phyloP scores from a whole-genome alignment of 176 grass and related monocot species.

The Avena atlantica region DNA sequence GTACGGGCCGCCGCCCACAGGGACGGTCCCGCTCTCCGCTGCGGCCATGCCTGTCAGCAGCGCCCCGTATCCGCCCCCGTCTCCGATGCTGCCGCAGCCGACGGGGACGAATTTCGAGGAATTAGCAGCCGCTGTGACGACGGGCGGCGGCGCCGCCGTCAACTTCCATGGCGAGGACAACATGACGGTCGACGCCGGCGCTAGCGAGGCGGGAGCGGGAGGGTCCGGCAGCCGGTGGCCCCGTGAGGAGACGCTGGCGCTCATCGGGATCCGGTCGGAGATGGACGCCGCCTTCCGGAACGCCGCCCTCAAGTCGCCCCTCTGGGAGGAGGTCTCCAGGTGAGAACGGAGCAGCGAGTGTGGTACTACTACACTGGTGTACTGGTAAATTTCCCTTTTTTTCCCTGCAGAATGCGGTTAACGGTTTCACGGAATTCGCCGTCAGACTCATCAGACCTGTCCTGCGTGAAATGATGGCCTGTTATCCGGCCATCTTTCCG shows the following conservation, averaged over 20 bases:
- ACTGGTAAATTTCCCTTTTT: slow-evolving; percentile 24
- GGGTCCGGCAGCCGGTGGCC: slow-evolving; percentile 78
- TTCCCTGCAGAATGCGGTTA: slow-evolving; percentile 37
- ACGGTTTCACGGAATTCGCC: slow-evolving; percentile 58
- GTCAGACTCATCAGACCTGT: slow-evolving; percentile 27
- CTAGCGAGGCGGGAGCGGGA: slow-evolving; percentile 41
- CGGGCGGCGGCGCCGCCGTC: background rate
- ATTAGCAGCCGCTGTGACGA: slow-evolving; percentile 4
- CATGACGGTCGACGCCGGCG: slow-evolving; percentile 23
- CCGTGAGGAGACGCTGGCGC: slow-evolving; percentile 82
- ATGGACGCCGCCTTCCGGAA: slow-evolving; percentile 94
- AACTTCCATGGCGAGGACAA: slow-evolving; percentile 48
- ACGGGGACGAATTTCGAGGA: slow-evolving; percentile 35
- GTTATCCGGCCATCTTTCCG: slow-evolving; percentile 20
- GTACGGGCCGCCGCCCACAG: slow-evolving; percentile 39
- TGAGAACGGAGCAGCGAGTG: slow-evolving; percentile 26
- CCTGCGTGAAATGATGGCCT: slow-evolving; percentile 60
- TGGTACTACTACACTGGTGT: background rate
- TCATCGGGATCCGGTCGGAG: slow-evolving; percentile 98
- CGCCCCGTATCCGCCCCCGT: slow-evolving; percentile 25
- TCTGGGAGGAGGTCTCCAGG: slow-evolving; percentile 96
- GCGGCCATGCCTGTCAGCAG: slow-evolving; percentile 41
- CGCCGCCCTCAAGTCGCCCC: slow-evolving; percentile 83
- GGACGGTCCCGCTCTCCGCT: slow-evolving; percentile 47
- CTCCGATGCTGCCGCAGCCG: slow-evolving; percentile 8